A percentile compares a stretch with the other conserved stretches of the same genome.
These are phyloP conservation scores for Cornus florida DNA, from an alignment of 148 eudicot species.

Conservation along the genomic window DNA sequence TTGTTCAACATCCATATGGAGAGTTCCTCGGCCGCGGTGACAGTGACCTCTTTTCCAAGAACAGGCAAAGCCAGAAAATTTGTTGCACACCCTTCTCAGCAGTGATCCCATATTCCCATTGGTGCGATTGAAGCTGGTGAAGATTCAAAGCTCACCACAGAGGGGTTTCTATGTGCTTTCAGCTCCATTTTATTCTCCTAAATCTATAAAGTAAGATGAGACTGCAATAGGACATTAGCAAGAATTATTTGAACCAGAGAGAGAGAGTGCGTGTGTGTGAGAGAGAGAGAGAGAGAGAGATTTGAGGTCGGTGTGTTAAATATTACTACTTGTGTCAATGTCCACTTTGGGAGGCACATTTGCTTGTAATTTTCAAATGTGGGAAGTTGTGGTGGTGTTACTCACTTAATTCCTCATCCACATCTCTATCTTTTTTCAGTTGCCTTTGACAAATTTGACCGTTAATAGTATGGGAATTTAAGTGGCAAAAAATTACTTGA, in stretches of 20 bases:
- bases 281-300: no score
- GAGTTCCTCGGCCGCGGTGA: constrained; percentile 35
- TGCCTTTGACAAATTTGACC: constrained; percentile 10
- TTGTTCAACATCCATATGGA: constrained; percentile 57
- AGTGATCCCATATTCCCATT: constrained; percentile 41
- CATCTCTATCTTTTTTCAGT: constrained; percentile 16
- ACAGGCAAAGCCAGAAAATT: constrained; percentile 20
- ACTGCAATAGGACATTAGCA: constrained; percentile 1
- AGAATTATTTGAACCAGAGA: constrained; percentile 1
- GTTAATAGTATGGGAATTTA: neutral
- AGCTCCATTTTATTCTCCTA: constrained; percentile 24
- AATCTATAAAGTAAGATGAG: constrained; percentile 4
- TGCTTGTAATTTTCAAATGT: constrained; percentile 20
- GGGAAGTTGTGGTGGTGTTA: constrained; percentile 34
- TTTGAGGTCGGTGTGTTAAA: constrained; percentile 7
- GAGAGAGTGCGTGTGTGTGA: neutral
- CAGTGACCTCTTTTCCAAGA: constrained; percentile 31
- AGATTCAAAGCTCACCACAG: constrained; percentile 19
- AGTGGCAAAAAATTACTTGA: neutral
- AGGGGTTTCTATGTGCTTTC: constrained; percentile 12
- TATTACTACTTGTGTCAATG: constrained; percentile 4
- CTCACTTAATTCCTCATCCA: constrained; percentile 55
- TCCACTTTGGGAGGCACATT: constrained; percentile 22
- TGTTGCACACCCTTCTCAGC: constrained; percentile 20
- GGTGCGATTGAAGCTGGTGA: constrained; percentile 25